Conservation (phyloP, 2,329 filamentous ascomycete species). For the Hymenoscyphus salicellus region DNA sequence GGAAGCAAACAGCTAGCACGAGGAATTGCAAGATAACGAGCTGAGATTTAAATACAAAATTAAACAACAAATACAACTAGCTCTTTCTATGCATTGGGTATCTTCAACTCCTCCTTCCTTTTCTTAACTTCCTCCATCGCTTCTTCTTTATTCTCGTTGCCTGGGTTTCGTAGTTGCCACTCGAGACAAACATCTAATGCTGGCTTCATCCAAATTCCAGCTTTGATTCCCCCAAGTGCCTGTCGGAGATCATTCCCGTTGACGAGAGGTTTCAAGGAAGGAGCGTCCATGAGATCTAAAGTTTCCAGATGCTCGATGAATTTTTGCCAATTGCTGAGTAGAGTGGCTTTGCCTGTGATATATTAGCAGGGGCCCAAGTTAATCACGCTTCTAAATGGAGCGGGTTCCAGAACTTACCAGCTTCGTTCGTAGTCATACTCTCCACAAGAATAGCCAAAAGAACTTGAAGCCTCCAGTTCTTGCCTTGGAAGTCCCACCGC, state of each 20-base stretch:
- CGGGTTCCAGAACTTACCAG: background rate
- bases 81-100: conserved; percentile 24
- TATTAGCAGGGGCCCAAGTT: background rate
- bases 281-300: conserved; percentile 56
- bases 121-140: conserved; percentile 59
- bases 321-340: conserved; percentile 50
- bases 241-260: conserved; percentile 73
- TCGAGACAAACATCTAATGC: conserved; percentile 77
- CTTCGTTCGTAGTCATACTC: conserved; percentile 42
- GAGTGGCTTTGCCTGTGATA: background rate
- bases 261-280: conserved; percentile 60
- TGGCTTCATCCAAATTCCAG: conserved; percentile 79
- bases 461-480: conserved; percentile 69
- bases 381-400: no score
- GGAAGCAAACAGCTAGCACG: no score
- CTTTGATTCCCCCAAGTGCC: conserved; percentile 61
- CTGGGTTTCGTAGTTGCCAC: conserved; percentile 85
- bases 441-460: conserved; percentile 67
- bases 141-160: conserved; percentile 54
- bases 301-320: conserved; percentile 55
- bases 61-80: background rate
- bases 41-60: background rate
- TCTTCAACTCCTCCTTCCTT: conserved; percentile 30
- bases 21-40: no score
- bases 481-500: conserved; percentile 60